These are phyloP conservation scores for Odonthalia washingtoniensis DNA, from an alignment of 31 red algal genomes.

Conservation along the genomic window DNA sequence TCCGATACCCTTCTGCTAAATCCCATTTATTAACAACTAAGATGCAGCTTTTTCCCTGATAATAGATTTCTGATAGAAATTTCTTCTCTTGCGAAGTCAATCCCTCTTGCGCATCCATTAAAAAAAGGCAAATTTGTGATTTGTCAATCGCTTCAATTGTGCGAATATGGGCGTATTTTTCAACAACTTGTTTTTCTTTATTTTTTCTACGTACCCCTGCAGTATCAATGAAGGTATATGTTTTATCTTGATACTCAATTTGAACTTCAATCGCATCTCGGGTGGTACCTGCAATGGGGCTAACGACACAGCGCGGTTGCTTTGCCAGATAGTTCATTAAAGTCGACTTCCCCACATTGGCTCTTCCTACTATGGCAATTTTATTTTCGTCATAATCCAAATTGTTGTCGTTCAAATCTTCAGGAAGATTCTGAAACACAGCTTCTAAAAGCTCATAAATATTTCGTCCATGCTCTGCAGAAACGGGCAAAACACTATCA, in stretches of 20 bases:
- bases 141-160: no score
- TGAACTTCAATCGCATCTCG: constrained; percentile 95
- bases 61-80: no score
- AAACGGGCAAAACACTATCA: constrained; percentile 82
- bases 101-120: no score
- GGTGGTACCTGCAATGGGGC: constrained; percentile 95
- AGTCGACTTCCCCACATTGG: constrained; percentile 97
- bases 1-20: no score
- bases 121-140: no score
- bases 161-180: no score
- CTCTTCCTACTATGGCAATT: constrained; percentile 94
- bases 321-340: constrained; percentile 80
- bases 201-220: constrained; percentile 98
- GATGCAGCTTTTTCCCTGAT: no score
- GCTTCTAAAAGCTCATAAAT: constrained; percentile 91
- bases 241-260: constrained; percentile 52
- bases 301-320: constrained; percentile 85
- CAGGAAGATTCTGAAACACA: constrained; percentile 62
- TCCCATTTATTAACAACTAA: no score
- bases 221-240: constrained; percentile 95
- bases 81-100: no score
- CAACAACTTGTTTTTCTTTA: constrained; percentile 49
- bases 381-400: constrained; percentile 71
- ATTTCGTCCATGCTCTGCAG: constrained; percentile 86
- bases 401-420: constrained; percentile 38